Evolutionary conservation across 2,329 filamentous ascomycete genomes (phyloP), one percentile per base, ranked within the genome.

Genomic region (Podosphaera xanthii): DNA sequence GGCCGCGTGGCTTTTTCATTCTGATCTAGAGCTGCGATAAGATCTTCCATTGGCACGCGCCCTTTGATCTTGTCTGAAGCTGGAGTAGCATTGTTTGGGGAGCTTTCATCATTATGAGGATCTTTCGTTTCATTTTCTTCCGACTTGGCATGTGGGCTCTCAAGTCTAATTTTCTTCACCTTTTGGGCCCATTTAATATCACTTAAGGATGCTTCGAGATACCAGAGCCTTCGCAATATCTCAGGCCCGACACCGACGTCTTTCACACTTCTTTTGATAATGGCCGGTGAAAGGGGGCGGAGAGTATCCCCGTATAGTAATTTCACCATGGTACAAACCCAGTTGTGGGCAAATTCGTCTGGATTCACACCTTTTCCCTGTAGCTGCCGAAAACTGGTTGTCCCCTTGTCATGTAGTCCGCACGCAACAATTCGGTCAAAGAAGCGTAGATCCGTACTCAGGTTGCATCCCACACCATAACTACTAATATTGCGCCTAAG

Each of bases 361-460:
- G 33, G 53, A 22, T 55, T 12, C 30, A 55, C 5, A 55, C n/a
- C 36, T 22, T 40, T 55, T 4, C 30, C 12, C 8, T 30, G 33
- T 46, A 62, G 44, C 36, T 65, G 52, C 14, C 36, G 49, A 60
- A 95, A 76, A 69, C 80, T 90, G n/a, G 87, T 94, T 58, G 87
- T 83, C 61, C 77, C 75, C 72, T 86, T 87, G 33, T 85, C 90
- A 62, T 84, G 81, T 46, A 97, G 71, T 0, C 92, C 92, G 74
- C 91, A 97, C 12, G 89, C 85, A n/a, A 90, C 83, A 69, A 97
- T 94, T 62, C 90, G 77, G 33, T 77, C 74, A 66, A 79, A 83
- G 78, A 80, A 86, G 63, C 71, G 70, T 58, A 80, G 58, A 63
- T 86, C 79, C 59, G 83, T 80, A 63, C 74, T 72, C n/a, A 88